phyloP scores from a whole-genome alignment of 2,329 filamentous ascomycete genomes.

The Colletotrichum cordylinicola region DNA sequence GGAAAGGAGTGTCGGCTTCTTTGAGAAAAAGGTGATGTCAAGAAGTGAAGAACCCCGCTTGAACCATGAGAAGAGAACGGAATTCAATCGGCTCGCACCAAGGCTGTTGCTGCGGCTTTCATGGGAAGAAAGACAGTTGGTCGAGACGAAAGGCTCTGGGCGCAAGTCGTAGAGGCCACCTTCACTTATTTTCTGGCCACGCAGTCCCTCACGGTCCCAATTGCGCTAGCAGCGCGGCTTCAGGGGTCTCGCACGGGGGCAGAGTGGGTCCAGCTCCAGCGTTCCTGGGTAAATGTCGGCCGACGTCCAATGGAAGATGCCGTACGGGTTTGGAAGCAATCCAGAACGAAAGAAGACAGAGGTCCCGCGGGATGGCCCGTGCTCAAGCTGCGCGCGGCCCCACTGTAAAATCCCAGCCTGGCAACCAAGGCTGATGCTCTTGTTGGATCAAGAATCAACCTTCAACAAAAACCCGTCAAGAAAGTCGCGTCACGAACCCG shows the following conservation, averaged over 20 bases:
- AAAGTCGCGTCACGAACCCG: not conserved
- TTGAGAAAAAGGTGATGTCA: conserved; percentile 3
- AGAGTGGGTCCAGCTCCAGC: not conserved
- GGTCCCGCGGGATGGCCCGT: not conserved
- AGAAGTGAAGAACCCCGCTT: conserved; percentile 14
- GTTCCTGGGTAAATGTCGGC: conserved; percentile 11
- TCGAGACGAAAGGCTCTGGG: not conserved
- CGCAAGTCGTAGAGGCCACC: conserved; percentile 36
- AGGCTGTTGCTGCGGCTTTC: not conserved
- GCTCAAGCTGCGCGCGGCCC: conserved; percentile 13
- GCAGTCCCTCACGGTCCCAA: conserved; percentile 8
- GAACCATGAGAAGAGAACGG: conserved; percentile 12
- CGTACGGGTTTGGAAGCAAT: not conserved
- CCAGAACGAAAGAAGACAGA: not conserved
- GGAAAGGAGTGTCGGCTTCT: conserved; percentile 16
- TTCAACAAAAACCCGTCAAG: not conserved
- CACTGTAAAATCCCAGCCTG: conserved; percentile 22
- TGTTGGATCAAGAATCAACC: not conserved
- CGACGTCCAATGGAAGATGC: conserved; percentile 17
- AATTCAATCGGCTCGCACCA: not conserved
- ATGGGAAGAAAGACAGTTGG: not conserved
- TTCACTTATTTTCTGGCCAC: conserved; percentile 33
- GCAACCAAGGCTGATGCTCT: conserved; percentile 6
- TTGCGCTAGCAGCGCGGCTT: conserved; percentile 14
- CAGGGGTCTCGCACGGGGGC: conserved; percentile 18